phyloP scores from a whole-genome alignment of 2,329 filamentous ascomycete genomes.

The Aspergillus aculeatus region DNA sequence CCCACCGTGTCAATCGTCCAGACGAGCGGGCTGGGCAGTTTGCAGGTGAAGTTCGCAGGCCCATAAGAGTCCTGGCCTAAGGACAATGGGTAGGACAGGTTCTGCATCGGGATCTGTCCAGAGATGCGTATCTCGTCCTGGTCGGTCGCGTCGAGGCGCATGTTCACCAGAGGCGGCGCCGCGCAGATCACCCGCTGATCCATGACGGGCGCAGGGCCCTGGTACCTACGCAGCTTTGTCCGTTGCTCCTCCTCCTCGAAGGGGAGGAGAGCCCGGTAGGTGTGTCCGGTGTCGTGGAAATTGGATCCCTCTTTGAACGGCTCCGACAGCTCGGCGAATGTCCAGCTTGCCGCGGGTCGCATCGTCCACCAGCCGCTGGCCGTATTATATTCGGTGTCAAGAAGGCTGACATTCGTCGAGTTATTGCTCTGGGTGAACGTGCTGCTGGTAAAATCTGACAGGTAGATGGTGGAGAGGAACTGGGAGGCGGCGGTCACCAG shows the following conservation, averaged over 20 bases:
- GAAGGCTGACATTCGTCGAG: background rate
- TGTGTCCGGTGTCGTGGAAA: slow-evolving; percentile 1
- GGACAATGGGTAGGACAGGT: background rate
- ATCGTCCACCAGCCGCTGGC: background rate
- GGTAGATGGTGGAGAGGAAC: background rate
- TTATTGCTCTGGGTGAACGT: background rate
- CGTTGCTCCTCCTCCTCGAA: background rate
- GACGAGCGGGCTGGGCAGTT: background rate
- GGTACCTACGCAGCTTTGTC: background rate
- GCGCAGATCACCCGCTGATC: background rate
- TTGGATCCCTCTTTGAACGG: background rate
- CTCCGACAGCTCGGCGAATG: slow-evolving; percentile 1
- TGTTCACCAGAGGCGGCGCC: background rate
- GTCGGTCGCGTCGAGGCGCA: background rate
- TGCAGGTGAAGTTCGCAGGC: background rate
- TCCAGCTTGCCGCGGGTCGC: background rate
- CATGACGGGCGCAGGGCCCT: background rate
- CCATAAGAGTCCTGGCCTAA: too few relatives aligned
- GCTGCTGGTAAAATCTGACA: background rate
- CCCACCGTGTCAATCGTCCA: background rate
- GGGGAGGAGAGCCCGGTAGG: background rate
- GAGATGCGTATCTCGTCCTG: background rate
- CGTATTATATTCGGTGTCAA: background rate
- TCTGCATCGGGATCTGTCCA: background rate
- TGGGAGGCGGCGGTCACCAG: background rate